phyloP scores from a whole-genome alignment of 768 basidiomycete genomes.

The Cubamyces sp. region DNA sequence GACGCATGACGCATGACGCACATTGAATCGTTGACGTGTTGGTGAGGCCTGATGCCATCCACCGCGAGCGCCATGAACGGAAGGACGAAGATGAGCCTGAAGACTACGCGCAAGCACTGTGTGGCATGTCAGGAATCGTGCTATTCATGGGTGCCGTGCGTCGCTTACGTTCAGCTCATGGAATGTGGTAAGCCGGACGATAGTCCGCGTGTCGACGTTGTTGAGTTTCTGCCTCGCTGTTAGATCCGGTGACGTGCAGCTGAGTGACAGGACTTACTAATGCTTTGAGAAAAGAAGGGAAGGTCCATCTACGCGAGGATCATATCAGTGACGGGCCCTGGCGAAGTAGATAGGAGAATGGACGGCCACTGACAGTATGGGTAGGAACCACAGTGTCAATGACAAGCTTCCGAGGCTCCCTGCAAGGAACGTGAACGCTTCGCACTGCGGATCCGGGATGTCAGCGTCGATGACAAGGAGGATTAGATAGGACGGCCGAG shows the following conservation, averaged over 20 bases:
- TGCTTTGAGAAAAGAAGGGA: slow-evolving; percentile 64
- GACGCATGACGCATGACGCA: slow-evolving; percentile 25
- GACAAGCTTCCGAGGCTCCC: slow-evolving; percentile 71
- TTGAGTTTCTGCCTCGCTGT: slow-evolving; percentile 51
- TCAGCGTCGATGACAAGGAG: not conserved
- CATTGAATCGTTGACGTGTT: slow-evolving; percentile 67
- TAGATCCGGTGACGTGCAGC: not conserved
- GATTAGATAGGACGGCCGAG: not conserved
- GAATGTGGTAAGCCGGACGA: slow-evolving; percentile 77
- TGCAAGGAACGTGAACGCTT: slow-evolving; percentile 69
- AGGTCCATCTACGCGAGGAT: slow-evolving; percentile 51
- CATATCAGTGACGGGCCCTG: slow-evolving; percentile 12
- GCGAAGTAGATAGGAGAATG: not conserved
- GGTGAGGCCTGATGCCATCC: slow-evolving; percentile 67
- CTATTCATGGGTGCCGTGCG: not conserved
- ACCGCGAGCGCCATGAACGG: slow-evolving; percentile 68
- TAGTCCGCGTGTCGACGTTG: slow-evolving; percentile 64
- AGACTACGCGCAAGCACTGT: slow-evolving; percentile 70
- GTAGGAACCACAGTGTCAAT: slow-evolving; percentile 75
- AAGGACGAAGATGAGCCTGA: slow-evolving; percentile 72
- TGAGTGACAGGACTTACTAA: slow-evolving; percentile 48
- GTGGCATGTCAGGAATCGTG: not conserved
- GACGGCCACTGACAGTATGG: slow-evolving; percentile 56
- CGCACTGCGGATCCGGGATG: slow-evolving; percentile 49
- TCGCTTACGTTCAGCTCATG: slow-evolving; percentile 77